Conservation (phyloP, 2,329 filamentous ascomycete genomes). For the Fusarium pseudocircinatum region DNA sequence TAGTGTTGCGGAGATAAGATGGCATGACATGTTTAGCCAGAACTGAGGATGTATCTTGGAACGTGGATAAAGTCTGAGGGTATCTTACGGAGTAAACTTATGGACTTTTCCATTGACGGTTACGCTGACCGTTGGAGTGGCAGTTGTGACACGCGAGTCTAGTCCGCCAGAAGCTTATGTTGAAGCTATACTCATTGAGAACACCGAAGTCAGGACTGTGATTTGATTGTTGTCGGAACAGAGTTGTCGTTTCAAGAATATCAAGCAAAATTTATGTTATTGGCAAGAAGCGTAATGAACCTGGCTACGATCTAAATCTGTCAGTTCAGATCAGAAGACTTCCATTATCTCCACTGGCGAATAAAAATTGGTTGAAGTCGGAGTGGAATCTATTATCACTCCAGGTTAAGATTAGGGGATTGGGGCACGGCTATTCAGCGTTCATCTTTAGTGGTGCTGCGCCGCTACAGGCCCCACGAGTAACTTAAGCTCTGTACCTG, state of each 20-base stretch:
- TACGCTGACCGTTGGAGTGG: background rate
- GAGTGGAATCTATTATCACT: too few relatives aligned
- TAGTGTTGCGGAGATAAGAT: background rate
- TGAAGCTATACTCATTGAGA: background rate
- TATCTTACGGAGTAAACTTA: background rate
- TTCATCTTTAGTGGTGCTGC: background rate
- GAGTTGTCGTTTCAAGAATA: accelerated
- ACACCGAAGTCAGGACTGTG: background rate
- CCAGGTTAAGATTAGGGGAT: too few relatives aligned
- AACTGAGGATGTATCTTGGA: background rate
- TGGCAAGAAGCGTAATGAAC: too few relatives aligned
- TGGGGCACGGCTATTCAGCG: background rate
- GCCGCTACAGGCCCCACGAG: background rate
- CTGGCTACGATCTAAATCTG: background rate
- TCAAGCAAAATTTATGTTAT: too few relatives aligned
- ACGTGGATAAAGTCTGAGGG: background rate
- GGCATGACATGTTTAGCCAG: background rate
- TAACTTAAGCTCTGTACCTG: background rate
- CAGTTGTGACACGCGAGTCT: too few relatives aligned
- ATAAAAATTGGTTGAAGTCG: too few relatives aligned
- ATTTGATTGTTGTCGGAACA: accelerated
- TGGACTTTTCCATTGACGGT: background rate
- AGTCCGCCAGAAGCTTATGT: background rate
- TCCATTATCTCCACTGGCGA: too few relatives aligned
- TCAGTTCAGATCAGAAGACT: background rate